These are phyloP conservation scores for Fistulinella cinereoalba DNA, from an alignment of 1,284 basidiomycete species.

Conservation along the genomic window DNA sequence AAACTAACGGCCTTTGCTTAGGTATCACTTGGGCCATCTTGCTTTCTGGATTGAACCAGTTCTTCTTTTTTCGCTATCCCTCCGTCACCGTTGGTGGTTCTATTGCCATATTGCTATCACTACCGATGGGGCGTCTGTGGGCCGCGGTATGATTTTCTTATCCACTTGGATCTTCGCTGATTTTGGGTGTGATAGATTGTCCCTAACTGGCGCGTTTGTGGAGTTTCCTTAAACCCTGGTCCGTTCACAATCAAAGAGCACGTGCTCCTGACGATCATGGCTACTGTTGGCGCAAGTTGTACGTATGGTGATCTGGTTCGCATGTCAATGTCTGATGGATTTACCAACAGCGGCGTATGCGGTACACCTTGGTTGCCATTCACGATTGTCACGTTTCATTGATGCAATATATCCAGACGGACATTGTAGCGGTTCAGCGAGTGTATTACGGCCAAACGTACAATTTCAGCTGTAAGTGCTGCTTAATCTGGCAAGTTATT, in stretches of 20 bases:
- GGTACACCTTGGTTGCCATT: conserved; percentile 10
- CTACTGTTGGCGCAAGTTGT: conserved; percentile 56
- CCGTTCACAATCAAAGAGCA: conserved; percentile 75
- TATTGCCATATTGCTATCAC: conserved; percentile 61
- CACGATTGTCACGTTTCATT: background rate
- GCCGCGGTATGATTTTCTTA: conserved; percentile 33
- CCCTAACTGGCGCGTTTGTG: conserved; percentile 57
- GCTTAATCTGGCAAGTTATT: background rate
- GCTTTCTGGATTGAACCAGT: conserved; percentile 61
- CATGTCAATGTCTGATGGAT: background rate
- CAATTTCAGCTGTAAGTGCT: conserved; percentile 56
- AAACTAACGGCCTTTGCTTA: conserved; percentile 4
- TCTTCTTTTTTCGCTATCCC: conserved; percentile 67
- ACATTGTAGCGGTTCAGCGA: conserved; percentile 74
- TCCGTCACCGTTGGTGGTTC: conserved; percentile 49
- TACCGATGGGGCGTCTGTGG: conserved; percentile 64
- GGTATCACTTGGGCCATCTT: conserved; percentile 52
- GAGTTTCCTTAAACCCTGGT: conserved; percentile 62
- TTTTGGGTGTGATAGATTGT: conserved; percentile 31
- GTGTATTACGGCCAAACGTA: conserved; percentile 66
- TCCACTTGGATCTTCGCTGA: background rate
- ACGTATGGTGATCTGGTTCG: conserved; percentile 5
- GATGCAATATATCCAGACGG: conserved; percentile 43
- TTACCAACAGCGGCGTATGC: conserved; percentile 29
- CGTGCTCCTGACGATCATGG: conserved; percentile 74